phyloP scores from a whole-genome alignment of 2,329 filamentous ascomycete genomes.

The Alternaria incomplexa region DNA sequence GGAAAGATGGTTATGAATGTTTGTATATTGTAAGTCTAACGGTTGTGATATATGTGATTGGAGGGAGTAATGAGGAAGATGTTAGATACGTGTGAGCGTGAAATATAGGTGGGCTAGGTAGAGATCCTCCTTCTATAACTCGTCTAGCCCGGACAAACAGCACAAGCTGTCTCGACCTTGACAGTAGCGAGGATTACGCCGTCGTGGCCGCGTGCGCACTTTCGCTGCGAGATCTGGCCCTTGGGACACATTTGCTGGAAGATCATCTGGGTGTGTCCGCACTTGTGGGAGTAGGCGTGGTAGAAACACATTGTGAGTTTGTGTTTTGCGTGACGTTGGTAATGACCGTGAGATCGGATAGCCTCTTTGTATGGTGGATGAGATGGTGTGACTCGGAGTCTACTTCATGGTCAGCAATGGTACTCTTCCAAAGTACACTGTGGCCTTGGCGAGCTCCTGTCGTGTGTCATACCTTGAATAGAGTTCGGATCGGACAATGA shows the following conservation, averaged over 20 bases:
- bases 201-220: conserved; percentile 37
- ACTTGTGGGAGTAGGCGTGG: conserved; percentile 55
- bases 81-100: neutral
- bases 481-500: neutral
- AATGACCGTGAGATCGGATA: neutral
- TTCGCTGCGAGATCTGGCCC: conserved; percentile 41
- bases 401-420: neutral
- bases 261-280: conserved; percentile 53
- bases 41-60: accelerated
- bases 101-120: neutral
- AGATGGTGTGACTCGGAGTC: neutral
- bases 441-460: neutral
- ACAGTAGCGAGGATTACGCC: conserved; percentile 40
- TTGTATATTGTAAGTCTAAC: neutral
- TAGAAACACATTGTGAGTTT: conserved; percentile 53
- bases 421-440: neutral
- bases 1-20: neutral
- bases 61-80: neutral
- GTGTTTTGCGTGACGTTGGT: neutral
- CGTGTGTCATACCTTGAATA: neutral
- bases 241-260: conserved; percentile 38
- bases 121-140: neutral
- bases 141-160: conserved; percentile 26
- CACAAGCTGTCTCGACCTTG: conserved; percentile 38
- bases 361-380: neutral